A percentile compares a stretch with the other conserved stretches of the same genome.
Evolutionary conservation across 495 filamentous ascomycete species (phyloP).

Genomic region (Penicillium bialowiezense): DNA sequence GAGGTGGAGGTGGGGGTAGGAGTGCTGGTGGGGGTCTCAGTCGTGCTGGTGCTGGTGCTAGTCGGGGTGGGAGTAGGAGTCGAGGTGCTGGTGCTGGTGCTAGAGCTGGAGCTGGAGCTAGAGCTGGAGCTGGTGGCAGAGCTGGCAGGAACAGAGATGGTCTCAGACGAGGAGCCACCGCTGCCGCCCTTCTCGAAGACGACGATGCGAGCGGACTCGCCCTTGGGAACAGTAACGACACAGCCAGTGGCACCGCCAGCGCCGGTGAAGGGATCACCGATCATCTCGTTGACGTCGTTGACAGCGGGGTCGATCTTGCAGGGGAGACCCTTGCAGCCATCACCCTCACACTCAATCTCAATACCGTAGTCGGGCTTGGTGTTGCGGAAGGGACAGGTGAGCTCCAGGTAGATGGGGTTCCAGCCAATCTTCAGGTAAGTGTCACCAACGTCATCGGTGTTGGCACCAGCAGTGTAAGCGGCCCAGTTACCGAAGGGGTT

Average conservation of each 20-base stretch:
- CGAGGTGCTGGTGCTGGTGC: conserved; percentile 25
- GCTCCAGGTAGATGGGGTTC: conserved; percentile 72
- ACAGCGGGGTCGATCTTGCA: conserved; percentile 69
- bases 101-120: conserved; percentile 20
- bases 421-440: conserved; percentile 77
- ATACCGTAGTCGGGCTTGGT: conserved; percentile 65
- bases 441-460: conserved; percentile 59
- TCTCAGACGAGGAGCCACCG: conserved; percentile 16
- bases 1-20: conserved; percentile 20
- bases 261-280: conserved; percentile 49
- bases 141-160: conserved; percentile 13
- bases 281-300: conserved; percentile 60
- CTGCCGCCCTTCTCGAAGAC: conserved; percentile 50
- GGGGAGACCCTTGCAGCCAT: conserved; percentile 68
- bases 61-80: conserved; percentile 16
- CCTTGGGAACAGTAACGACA: conserved; percentile 73
- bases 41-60: conserved; percentile 17
- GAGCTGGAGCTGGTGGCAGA: conserved; percentile 16
- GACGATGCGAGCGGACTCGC: conserved; percentile 64
- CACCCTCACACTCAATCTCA: conserved; percentile 65
- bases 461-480: conserved; percentile 76
- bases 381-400: conserved; percentile 53
- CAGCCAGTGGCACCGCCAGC: conserved; percentile 74
- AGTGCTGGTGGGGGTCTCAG: conserved; percentile 22
- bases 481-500: conserved; percentile 77